These are phyloP conservation scores for Lecanicillium sp. DNA, from an alignment of 2,329 filamentous ascomycete genomes.

Conservation along the genomic window DNA sequence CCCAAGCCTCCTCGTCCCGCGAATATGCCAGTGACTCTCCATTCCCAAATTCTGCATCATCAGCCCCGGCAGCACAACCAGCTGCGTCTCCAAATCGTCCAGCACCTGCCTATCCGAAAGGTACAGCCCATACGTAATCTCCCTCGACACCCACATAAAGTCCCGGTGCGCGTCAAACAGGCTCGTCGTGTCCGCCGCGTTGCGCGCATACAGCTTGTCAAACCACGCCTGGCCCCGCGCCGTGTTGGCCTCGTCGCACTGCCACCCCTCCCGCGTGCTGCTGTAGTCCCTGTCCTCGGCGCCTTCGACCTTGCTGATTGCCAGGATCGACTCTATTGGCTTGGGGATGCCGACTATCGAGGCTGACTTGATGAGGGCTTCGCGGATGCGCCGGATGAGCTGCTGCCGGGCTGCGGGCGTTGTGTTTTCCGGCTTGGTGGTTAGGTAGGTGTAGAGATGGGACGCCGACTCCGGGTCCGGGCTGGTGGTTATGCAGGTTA, in stretches of 20 bases:
- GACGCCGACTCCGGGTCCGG: slow-evolving; percentile 35
- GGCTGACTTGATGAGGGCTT: slow-evolving; percentile 51
- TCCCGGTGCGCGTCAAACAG: slow-evolving; percentile 28
- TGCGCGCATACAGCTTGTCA: slow-evolving; percentile 44
- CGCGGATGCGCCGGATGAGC: slow-evolving; percentile 43
- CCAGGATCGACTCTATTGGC: slow-evolving; percentile 50
- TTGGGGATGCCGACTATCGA: slow-evolving; percentile 54
- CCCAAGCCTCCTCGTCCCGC: slow-evolving; percentile 17
- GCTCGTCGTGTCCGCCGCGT: slow-evolving; percentile 26
- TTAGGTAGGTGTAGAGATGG: slow-evolving; percentile 48
- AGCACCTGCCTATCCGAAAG: slow-evolving; percentile 47
- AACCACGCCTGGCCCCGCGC: slow-evolving; percentile 47
- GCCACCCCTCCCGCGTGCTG: slow-evolving; percentile 47
- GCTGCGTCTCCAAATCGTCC: slow-evolving; percentile 44
- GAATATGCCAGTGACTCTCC: slow-evolving; percentile 45
- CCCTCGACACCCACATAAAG: slow-evolving; percentile 39
- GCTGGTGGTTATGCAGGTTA: slow-evolving; percentile 11
- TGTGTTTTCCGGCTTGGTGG: slow-evolving; percentile 34
- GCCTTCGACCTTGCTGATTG: slow-evolving; percentile 41
- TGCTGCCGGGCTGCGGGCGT: slow-evolving; percentile 34
- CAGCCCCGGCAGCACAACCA: slow-evolving; percentile 45
- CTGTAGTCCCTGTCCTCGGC: slow-evolving; percentile 49
- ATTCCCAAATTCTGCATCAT: slow-evolving; percentile 47
- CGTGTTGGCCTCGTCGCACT: slow-evolving; percentile 45
- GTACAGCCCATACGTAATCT: slow-evolving; percentile 52